Evolutionary conservation across 2,329 filamentous ascomycete genomes (phyloP).

Genomic region (Cyphellophora attinorum): DNA sequence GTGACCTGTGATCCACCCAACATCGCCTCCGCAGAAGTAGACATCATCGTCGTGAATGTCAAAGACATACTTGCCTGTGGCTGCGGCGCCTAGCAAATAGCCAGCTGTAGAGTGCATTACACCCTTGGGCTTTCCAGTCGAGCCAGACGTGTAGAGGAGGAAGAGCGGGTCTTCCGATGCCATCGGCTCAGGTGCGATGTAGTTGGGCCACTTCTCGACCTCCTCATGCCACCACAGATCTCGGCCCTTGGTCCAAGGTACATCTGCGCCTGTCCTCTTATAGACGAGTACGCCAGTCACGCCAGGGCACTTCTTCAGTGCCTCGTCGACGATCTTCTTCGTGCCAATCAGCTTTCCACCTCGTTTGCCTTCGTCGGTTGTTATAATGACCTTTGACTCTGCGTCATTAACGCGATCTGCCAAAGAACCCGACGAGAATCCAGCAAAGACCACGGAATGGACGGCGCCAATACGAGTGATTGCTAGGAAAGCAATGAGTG

Average conservation of each 20-base stretch:
- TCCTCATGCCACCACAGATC: constrained; percentile 99
- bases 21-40: constrained; percentile 97
- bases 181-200: constrained; percentile 81
- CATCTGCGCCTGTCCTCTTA: constrained; percentile 87
- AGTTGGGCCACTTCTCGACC: constrained; percentile 89
- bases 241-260: constrained; percentile 80
- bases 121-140: constrained; percentile 97
- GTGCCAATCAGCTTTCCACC: constrained; percentile 95
- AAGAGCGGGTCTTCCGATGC: constrained; percentile 93
- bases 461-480: constrained; percentile 87
- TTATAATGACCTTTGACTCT: constrained; percentile 87
- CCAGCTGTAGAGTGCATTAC: constrained; percentile 96
- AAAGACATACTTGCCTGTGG: constrained; percentile 97
- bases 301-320: constrained; percentile 87
- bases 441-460: constrained; percentile 95
- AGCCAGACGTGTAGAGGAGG: constrained; percentile 94
- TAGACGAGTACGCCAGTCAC: constrained; percentile 80
- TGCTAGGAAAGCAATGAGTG: constrained; percentile 80
- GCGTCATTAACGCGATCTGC: constrained; percentile 91
- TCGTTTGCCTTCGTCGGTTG: constrained; percentile 93
- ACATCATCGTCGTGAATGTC: constrained; percentile 90
- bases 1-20: constrained; percentile 98
- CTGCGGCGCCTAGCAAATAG: constrained; percentile 85
- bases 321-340: constrained; percentile 96
- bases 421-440: constrained; percentile 92